Conservation (phyloP, 2,329 filamentous ascomycete genomes). For the Aspergillus aculeatinus region DNA sequence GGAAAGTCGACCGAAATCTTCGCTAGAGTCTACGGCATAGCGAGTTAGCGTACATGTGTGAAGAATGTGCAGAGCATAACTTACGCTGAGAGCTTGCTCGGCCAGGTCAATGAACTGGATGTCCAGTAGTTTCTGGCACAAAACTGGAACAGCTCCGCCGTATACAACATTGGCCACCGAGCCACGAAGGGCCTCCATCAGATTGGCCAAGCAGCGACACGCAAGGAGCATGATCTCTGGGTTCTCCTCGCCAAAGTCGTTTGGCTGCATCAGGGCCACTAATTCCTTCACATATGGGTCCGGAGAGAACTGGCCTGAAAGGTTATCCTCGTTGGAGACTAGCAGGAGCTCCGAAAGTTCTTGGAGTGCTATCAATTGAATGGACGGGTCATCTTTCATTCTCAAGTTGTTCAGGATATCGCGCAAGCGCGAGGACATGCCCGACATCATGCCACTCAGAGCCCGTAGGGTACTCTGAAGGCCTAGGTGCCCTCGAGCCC, state of each 20-base stretch:
- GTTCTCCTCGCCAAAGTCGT: constrained; percentile 84
- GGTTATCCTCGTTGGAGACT: constrained; percentile 93
- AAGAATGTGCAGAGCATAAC: constrained; percentile 26
- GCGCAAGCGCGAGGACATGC: constrained; percentile 74
- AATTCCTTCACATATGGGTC: constrained; percentile 95
- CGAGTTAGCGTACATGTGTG: constrained; percentile 3
- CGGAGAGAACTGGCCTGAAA: constrained; percentile 90
- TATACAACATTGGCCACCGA: constrained; percentile 96
- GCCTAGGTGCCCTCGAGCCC: constrained; percentile 61
- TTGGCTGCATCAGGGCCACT: constrained; percentile 85
- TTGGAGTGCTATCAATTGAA: constrained; percentile 88
- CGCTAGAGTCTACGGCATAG: constrained; percentile 67
- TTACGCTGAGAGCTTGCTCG: constrained; percentile 84
- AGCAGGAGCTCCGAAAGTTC: constrained; percentile 91
- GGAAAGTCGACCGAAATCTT: constrained; percentile 98
- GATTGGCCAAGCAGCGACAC: constrained; percentile 89
- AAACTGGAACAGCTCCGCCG: constrained; percentile 88
- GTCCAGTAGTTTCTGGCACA: constrained; percentile 92
- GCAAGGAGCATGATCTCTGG: constrained; percentile 96
- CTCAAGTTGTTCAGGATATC: constrained; percentile 74
- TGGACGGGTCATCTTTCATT: constrained; percentile 78
- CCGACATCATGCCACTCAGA: constrained; percentile 87
- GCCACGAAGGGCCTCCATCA: constrained; percentile 94
- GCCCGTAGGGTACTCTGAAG: constrained; percentile 81
- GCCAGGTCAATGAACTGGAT: constrained; percentile 97